Percentiles rank a stretch among this genome's conserved stretches.
phyloP scores from a whole-genome alignment of 495 filamentous ascomycete genomes.

The Trichoderma reesei region DNA sequence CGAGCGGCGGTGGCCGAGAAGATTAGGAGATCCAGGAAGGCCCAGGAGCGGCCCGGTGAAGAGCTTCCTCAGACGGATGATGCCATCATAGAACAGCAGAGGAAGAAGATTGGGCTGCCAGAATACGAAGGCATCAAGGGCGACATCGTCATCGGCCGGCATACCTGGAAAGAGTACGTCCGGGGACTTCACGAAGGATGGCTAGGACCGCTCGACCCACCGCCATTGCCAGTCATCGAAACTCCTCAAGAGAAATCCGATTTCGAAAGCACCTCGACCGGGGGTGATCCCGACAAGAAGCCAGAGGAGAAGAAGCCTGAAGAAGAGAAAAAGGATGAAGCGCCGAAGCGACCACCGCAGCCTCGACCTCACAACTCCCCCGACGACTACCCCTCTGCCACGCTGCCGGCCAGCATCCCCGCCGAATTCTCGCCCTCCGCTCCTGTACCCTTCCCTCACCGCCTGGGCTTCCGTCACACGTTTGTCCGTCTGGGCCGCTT shows the following conservation, averaged over 20 bases:
- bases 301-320: conserved; percentile 19
- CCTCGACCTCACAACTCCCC: conserved; percentile 57
- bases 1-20: conserved; percentile 71
- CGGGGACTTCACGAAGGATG: conserved; percentile 91
- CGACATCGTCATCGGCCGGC: conserved; percentile 80
- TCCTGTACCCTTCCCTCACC: conserved; percentile 73
- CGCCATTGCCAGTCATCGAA: conserved; percentile 23
- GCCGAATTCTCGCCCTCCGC: conserved; percentile 50
- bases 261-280: not conserved
- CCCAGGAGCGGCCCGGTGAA: conserved; percentile 39
- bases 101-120: conserved; percentile 49
- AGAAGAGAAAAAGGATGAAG: conserved; percentile 34
- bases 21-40: conserved; percentile 59
- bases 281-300: not conserved
- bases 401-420: conserved; percentile 52
- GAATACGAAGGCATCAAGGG: conserved; percentile 67
- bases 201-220: conserved; percentile 64
- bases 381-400: conserved; percentile 53
- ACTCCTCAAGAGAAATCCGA: conserved; percentile 24
- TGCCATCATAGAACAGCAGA: conserved; percentile 44
- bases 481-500: conserved; percentile 80
- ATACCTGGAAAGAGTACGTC: conserved; percentile 97
- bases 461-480: conserved; percentile 90
- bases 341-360: conserved; percentile 39
- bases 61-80: conserved; percentile 39